A percentile compares a stretch with the other conserved stretches of the same genome.
Conservation (phyloP, 2,329 filamentous ascomycete genomes). For the Chaetomium olivaceum region DNA sequence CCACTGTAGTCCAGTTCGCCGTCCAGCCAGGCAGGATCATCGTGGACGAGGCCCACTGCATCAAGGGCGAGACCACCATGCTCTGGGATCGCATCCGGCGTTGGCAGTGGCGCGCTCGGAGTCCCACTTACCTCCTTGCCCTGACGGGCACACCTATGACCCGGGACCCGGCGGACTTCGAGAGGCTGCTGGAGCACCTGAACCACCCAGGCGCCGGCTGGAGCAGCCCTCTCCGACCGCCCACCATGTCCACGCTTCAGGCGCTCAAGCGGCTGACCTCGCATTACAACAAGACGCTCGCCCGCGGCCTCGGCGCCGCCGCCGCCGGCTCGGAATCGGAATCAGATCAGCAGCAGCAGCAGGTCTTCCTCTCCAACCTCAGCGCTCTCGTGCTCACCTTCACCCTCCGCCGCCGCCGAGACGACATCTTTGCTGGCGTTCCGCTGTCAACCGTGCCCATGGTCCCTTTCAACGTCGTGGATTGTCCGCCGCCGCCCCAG, state of each 20-base stretch:
- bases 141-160: constrained; percentile 10
- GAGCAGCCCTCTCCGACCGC: constrained; percentile 6
- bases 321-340: background rate
- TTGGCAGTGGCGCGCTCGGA: constrained; percentile 4
- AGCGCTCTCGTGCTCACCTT: constrained; percentile 2
- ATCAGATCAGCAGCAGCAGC: constrained; percentile 4
- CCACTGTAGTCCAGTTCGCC: constrained; percentile 11
- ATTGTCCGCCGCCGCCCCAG: constrained; percentile 3
- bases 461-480: background rate
- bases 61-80: constrained; percentile 7
- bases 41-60: constrained; percentile 9
- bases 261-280: constrained; percentile 6
- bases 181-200: constrained; percentile 2
- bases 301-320: too few relatives aligned
- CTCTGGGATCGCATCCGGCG: constrained; percentile 8
- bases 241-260: constrained; percentile 3
- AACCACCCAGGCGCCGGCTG: constrained; percentile 5
- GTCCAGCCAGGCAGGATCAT: constrained; percentile 9
- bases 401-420: constrained; percentile 7
- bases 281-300: constrained; percentile 5
- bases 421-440: background rate
- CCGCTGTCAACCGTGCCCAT: background rate
- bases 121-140: constrained; percentile 5
- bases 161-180: constrained; percentile 2
- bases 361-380: constrained; percentile 6